A percentile compares a stretch with the other conserved stretches of the same genome.
Evolutionary conservation across 495 filamentous ascomycete species (phyloP).

Genomic region (Cercophora newfieldiana): DNA sequence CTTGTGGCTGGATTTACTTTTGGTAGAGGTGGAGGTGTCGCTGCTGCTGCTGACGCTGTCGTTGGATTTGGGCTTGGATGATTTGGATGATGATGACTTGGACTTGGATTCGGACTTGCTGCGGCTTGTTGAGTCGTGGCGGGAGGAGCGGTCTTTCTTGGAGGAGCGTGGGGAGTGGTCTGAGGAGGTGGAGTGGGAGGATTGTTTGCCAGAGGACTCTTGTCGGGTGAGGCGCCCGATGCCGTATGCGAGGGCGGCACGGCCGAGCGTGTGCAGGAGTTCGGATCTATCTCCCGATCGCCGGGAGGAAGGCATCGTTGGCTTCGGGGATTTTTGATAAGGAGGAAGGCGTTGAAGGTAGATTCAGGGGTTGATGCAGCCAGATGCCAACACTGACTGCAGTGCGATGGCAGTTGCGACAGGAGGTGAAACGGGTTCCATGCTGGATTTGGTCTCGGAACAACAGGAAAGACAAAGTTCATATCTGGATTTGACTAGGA

Average conservation of each 20-base stretch:
- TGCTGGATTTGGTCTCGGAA: neutral
- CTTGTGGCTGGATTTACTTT: neutral
- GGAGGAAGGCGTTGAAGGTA: neutral
- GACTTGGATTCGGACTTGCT: conserved; percentile 1
- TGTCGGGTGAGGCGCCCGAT: conserved; percentile 20
- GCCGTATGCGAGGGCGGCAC: conserved; percentile 28
- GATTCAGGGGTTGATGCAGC: neutral
- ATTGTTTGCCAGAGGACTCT: neutral
- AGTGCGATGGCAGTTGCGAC: neutral
- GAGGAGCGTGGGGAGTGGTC: neutral
- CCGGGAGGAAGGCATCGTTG: neutral
- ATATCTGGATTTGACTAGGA: neutral
- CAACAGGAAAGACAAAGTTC: neutral
- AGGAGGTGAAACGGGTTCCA: neutral
- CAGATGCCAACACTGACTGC: neutral
- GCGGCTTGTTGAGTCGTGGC: neutral
- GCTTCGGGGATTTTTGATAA: neutral
- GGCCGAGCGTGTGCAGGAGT: conserved; percentile 27
- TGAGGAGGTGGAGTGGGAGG: neutral
- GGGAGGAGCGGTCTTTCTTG: conserved; percentile 7
- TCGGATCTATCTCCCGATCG: conserved; percentile 16
- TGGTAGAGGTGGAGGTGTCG: neutral
- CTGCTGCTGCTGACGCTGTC: neutral
- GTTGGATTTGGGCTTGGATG: conserved; percentile 3
- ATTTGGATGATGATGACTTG: neutral